phyloP scores from a whole-genome alignment of 2,329 filamentous ascomycete species.

The Colletotrichum sp. region DNA sequence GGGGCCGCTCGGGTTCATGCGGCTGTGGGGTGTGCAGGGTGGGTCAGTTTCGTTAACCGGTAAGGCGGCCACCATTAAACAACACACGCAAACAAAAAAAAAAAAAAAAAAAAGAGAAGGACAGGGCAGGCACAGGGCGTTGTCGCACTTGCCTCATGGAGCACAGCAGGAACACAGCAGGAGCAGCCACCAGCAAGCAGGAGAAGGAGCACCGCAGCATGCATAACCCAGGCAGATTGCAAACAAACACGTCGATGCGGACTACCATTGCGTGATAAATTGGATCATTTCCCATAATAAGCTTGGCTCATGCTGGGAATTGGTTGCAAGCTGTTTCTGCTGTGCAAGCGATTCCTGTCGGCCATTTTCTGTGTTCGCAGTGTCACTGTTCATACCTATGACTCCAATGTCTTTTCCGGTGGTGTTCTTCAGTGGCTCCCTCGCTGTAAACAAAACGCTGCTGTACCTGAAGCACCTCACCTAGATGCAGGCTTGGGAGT shows the following conservation, averaged over 20 bases:
- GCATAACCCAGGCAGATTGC: constrained; percentile 12
- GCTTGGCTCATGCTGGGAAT: background rate
- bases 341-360: background rate
- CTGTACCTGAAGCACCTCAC: background rate
- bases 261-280: constrained; percentile 13
- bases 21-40: too few relatives aligned
- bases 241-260: constrained; percentile 7
- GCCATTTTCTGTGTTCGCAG: background rate
- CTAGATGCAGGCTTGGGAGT: background rate
- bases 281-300: constrained; percentile 5
- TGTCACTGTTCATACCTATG: background rate
- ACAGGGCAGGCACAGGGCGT: background rate
- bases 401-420: background rate
- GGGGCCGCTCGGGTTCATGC: too few relatives aligned
- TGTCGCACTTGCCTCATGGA: background rate
- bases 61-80: too few relatives aligned
- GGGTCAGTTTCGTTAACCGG: too few relatives aligned
- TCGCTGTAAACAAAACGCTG: background rate
- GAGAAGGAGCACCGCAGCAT: background rate
- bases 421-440: background rate
- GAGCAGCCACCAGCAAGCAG: background rate
- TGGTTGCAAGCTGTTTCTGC: background rate
- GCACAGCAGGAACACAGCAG: background rate
- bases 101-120: background rate
- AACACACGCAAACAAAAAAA: too few relatives aligned